These are phyloP conservation scores for Paecilomyces sp. DNA, from an alignment of 2,329 filamentous ascomycete species.

Conservation along the genomic window DNA sequence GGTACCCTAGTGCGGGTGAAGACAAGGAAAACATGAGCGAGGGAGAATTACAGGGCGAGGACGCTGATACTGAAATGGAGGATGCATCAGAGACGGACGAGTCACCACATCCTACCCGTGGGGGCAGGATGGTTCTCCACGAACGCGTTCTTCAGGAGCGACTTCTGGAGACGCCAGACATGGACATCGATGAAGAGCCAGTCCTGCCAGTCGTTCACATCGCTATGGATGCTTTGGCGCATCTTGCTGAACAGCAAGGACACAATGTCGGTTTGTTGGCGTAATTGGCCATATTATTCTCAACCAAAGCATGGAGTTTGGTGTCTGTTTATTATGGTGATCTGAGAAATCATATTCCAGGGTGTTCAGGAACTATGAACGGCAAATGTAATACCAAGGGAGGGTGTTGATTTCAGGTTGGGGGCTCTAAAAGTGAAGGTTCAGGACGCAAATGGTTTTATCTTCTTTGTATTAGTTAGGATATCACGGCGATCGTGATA, in stretches of 20 bases:
- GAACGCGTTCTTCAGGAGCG: not conserved
- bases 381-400: not conserved
- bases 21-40: not conserved
- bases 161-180: not conserved
- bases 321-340: not conserved
- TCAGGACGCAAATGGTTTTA: not conserved
- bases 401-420: not conserved
- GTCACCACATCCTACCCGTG: not conserved
- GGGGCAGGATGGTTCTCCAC: not conserved
- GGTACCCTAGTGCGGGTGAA: not conserved
- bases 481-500: too few relatives aligned
- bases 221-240: not conserved
- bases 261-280: not conserved
- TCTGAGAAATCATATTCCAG: not conserved
- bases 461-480: too few relatives aligned
- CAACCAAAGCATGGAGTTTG: not conserved
- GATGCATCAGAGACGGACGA: not conserved
- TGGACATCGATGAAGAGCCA: not conserved
- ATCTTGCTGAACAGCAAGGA: not conserved
- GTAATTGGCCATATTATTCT: not conserved
- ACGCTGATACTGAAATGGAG: not conserved
- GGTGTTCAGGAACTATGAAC: not conserved
- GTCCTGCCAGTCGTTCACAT: not conserved
- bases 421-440: not conserved
- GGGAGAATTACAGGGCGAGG: not conserved